Conservation (phyloP, 306 rosid genomes). For the Purshia tridentata region DNA sequence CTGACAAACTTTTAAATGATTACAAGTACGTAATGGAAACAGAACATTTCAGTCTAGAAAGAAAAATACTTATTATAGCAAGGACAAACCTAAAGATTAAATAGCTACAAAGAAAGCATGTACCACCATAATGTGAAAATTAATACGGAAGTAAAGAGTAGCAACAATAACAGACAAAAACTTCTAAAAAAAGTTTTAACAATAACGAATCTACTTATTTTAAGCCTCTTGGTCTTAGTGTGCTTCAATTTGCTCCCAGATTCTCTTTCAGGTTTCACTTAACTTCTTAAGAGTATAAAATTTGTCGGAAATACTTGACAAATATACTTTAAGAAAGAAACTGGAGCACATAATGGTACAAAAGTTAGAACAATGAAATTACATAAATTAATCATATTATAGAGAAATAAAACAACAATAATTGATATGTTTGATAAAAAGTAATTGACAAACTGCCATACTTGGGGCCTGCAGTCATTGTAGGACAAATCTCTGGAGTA, state of each 20-base stretch:
- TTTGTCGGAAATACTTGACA: slow-evolving; percentile 10
- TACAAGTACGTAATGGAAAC: background rate
- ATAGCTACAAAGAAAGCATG: too few species aligned
- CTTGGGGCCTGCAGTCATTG: slow-evolving; percentile 99
- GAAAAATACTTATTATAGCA: too few species aligned
- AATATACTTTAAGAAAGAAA: background rate
- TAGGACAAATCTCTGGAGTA: slow-evolving; percentile 90
- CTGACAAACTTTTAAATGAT: background rate
- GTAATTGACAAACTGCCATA: slow-evolving; percentile 39
- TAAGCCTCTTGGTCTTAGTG: background rate
- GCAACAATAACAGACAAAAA: too few species aligned
- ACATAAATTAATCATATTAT: slow-evolving; percentile 8
- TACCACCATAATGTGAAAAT: too few species aligned
- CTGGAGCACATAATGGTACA: background rate
- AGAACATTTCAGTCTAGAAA: background rate
- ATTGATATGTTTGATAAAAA: slow-evolving; percentile 5
- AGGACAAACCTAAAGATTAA: too few species aligned
- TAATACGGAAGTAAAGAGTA: too few species aligned
- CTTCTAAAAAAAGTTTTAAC: too few species aligned
- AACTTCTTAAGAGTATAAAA: background rate
- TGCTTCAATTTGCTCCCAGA: background rate
- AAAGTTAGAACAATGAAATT: slow-evolving; percentile 20
- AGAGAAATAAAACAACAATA: slow-evolving; percentile 18
- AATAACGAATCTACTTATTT: too few species aligned
- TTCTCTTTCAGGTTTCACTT: background rate